These are phyloP conservation scores for Eragrostis tef DNA, from an alignment of 202 grass and related monocot species.

Conservation along the genomic window DNA sequence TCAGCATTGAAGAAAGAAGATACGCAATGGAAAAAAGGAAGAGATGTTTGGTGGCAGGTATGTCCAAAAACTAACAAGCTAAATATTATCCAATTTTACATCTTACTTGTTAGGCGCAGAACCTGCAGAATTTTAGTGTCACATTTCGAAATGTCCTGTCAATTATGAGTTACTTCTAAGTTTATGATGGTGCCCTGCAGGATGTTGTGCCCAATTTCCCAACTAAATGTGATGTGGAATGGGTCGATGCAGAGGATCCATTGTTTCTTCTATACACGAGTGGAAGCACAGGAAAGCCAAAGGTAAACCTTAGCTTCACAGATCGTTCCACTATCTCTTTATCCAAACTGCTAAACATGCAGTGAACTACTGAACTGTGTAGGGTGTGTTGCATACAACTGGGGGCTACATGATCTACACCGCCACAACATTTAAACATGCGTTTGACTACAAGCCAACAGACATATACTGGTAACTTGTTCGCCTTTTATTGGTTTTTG, in stretches of 20 bases:
- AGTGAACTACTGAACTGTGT: slow-evolving; percentile 51
- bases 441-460: slow-evolving; percentile 90
- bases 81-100: slow-evolving; percentile 2
- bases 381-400: slow-evolving; percentile 99
- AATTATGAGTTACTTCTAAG: slow-evolving; percentile 31
- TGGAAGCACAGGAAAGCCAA: slow-evolving; percentile 97
- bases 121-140: not conserved
- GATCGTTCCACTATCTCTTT: slow-evolving; percentile 26
- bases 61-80: slow-evolving; percentile 29
- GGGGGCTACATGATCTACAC: slow-evolving; percentile 97
- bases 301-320: slow-evolving; percentile 56
- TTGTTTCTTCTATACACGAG: slow-evolving; percentile 97
- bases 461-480: slow-evolving; percentile 89
- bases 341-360: slow-evolving; percentile 22
- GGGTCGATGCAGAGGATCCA: slow-evolving; percentile 99
- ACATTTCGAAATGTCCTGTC: not conserved
- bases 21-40: slow-evolving; percentile 69
- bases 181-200: slow-evolving; percentile 40
- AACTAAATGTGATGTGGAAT: slow-evolving; percentile 83
- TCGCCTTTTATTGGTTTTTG: slow-evolving; percentile 11
- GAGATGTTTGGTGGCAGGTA: slow-evolving; percentile 98
- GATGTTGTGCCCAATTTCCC: slow-evolving; percentile 83
- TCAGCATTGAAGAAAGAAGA: slow-evolving; percentile 76
- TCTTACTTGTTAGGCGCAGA: slow-evolving; percentile 5
- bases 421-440: slow-evolving; percentile 93